Evolutionary conservation across 192 early-diverging fungal genomes (phyloP).

Genomic region (Rhizophagus prolifer): DNA sequence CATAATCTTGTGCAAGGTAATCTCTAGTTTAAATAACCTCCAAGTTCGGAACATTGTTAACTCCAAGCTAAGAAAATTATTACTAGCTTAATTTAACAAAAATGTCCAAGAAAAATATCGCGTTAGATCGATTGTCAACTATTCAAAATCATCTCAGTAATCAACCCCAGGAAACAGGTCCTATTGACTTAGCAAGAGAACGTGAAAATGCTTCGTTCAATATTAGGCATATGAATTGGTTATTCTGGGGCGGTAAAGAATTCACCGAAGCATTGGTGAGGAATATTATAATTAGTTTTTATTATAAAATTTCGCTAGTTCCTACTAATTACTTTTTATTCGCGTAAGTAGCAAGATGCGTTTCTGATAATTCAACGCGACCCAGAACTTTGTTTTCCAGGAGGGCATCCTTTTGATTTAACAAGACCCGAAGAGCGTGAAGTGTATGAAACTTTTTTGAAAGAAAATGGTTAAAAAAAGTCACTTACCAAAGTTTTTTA

Average conservation of each 20-base stretch:
- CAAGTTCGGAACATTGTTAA: no score
- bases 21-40: no score
- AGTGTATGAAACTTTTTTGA: constrained; percentile 38
- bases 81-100: not conserved
- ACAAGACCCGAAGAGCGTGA: constrained; percentile 50
- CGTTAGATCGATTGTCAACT: constrained; percentile 36
- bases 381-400: constrained; percentile 51
- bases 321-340: not conserved
- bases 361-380: constrained; percentile 52
- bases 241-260: constrained; percentile 49
- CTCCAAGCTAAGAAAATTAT: no score
- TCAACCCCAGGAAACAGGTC: constrained; percentile 40
- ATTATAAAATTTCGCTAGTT: no score
- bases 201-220: constrained; percentile 54
- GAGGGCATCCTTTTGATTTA: constrained; percentile 50
- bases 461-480: not conserved
- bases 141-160: constrained; percentile 42
- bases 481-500: not conserved
- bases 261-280: constrained; percentile 46
- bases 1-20: no score
- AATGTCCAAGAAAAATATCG: constrained; percentile 21
- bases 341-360: constrained; percentile 25
- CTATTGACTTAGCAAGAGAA: constrained; percentile 53
- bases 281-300: not conserved
- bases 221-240: constrained; percentile 48